Evolutionary conservation across 2,329 filamentous ascomycete genomes (phyloP), one percentile per base, ranked within the genome.

Genomic region (Penicillium polonicum): DNA sequence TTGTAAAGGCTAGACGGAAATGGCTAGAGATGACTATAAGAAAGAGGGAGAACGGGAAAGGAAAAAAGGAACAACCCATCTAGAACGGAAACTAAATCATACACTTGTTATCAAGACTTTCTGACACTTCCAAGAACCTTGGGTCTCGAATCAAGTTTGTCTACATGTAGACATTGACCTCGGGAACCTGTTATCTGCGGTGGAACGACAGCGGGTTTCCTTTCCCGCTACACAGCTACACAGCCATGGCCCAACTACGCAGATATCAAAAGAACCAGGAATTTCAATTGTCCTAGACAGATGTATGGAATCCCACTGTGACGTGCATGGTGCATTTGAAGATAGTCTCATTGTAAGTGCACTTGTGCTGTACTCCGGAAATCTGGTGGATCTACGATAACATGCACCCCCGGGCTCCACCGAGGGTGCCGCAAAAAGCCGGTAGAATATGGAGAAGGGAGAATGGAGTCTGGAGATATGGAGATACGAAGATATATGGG

Each of bases 241-340:
- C 36, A 38, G 15, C 39, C 19, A 35, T 52, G 31, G 41, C 45
- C 4, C 19, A 44, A 44, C 17, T 43, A 23, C 38, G 48, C 33
- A 44, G 27, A 27, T 44, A 43, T 52, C 21, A 33, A 43, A 51
- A 51, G 36, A 51, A n/a, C 27, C 13, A 31, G 35, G 19, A 38
- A 38, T 23, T 41, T 39, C 13, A 23, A 21, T 23, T 29, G n/a
- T 23, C 23, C 23, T 23, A 10, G n/a, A n/a, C 17, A 12, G 36
- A 57, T 52, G 54, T 57, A 57, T 42, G 12, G 27, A 59, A 57
- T 63, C 48, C 39, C 53, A 64, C 55, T 31, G 61, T 66, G 64
- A 65, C 62, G 60, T 66, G 64, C 64, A 66, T 60, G n/a, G 43
- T 56, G 55, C 53, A 62, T 25, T 59, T 43, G 42, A 60, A 61